Percentiles rank a stretch among this genome's conserved stretches.
Conservation (phyloP, 345 rosid genomes). For the Arabidopsis arenosa region DNA sequence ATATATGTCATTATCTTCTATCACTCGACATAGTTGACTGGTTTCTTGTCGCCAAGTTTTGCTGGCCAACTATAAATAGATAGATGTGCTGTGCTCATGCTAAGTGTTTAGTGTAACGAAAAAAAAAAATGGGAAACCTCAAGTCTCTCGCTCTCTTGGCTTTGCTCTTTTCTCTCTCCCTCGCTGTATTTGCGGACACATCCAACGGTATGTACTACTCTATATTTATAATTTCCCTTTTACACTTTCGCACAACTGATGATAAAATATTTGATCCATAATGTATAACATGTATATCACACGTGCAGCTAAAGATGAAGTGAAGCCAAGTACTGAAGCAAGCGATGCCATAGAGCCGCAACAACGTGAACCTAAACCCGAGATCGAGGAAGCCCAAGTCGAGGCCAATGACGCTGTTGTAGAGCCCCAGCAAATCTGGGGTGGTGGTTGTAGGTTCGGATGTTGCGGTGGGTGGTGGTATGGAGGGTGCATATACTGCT, state of each 20-base stretch:
- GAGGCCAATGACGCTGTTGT: conserved; percentile 25
- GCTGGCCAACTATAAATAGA: conserved; percentile 35
- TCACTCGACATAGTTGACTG: conserved; percentile 39
- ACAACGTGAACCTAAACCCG: conserved; percentile 4
- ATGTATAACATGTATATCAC: conserved; percentile 4
- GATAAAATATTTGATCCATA: background rate
- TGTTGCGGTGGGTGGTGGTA: conserved; percentile 22
- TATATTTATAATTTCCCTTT: background rate
- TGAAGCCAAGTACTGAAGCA: conserved; percentile 37
- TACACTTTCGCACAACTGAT: conserved; percentile 6
- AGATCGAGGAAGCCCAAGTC: conserved; percentile 6
- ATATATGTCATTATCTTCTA: conserved; percentile 25
- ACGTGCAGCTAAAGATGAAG: conserved; percentile 34
- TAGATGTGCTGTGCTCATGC: conserved; percentile 20
- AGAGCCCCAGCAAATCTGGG: background rate
- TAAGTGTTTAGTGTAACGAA: conserved; percentile 1
- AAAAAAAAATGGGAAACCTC: conserved; percentile 31
- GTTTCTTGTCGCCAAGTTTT: conserved; percentile 39
- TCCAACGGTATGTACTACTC: conserved; percentile 31
- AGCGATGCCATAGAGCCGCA: conserved; percentile 35
- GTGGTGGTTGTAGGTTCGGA: conserved; percentile 37
- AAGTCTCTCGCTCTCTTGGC: conserved; percentile 33
- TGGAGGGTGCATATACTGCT: conserved; percentile 28
- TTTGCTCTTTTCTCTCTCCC: conserved; percentile 36
- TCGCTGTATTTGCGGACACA: conserved; percentile 42